Conservation (phyloP, 2,329 filamentous ascomycete species). For the Sporothrix globosa region DNA sequence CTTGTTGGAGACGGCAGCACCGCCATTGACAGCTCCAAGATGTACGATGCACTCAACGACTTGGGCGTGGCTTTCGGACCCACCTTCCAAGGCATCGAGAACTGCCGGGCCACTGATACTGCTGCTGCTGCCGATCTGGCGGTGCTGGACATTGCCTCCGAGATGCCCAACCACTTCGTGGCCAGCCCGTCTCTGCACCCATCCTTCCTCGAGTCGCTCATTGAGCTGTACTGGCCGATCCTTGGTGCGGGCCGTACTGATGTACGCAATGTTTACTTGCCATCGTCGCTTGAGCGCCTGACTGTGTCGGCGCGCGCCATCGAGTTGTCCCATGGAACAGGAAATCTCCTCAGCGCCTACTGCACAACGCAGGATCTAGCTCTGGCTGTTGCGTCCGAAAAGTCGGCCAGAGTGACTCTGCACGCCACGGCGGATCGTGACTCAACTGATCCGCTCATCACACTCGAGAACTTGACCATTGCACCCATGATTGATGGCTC, state of each 20-base stretch:
- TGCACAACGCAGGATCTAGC: slow-evolving; percentile 42
- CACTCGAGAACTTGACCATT: slow-evolving; percentile 46
- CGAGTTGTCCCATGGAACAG: slow-evolving; percentile 39
- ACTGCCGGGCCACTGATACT: slow-evolving; percentile 47
- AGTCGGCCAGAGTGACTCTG: slow-evolving; percentile 46
- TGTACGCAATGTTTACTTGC: slow-evolving; percentile 49
- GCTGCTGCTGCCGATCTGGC: slow-evolving; percentile 45
- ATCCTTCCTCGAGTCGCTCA: slow-evolving; percentile 47
- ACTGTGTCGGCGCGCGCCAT: slow-evolving; percentile 44
- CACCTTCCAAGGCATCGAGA: slow-evolving; percentile 55
- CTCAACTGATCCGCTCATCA: slow-evolving; percentile 42
- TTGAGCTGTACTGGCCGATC: slow-evolving; percentile 50
- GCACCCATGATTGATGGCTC: slow-evolving; percentile 49
- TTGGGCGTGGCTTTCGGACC: slow-evolving; percentile 56
- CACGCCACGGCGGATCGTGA: slow-evolving; percentile 42
- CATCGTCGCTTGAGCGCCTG: slow-evolving; percentile 48
- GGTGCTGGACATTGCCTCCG: slow-evolving; percentile 45
- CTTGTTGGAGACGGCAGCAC: slow-evolving; percentile 14
- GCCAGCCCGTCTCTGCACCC: slow-evolving; percentile 46
- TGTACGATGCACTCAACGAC: slow-evolving; percentile 53
- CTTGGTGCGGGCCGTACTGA: slow-evolving; percentile 40
- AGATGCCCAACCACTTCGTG: slow-evolving; percentile 47
- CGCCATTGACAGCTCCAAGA: slow-evolving; percentile 42
- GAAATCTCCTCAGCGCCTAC: slow-evolving; percentile 44
- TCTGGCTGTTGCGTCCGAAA: slow-evolving; percentile 40